Evolutionary conservation across 176 grass and related monocot species (phyloP).

Genomic region (Hordeum vulgare): DNA sequence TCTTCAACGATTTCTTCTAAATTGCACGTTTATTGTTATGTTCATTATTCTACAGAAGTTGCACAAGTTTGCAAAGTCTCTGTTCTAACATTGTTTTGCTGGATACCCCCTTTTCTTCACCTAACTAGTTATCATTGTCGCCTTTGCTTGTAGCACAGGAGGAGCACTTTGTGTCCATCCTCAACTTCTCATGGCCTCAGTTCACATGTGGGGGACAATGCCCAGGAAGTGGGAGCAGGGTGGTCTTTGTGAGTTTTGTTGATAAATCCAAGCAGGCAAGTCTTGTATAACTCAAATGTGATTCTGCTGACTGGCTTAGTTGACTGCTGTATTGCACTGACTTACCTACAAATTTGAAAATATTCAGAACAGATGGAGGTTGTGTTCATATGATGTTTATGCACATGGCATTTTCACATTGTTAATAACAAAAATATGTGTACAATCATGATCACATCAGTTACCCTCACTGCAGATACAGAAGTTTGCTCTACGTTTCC

Average conservation of each 20-base stretch:
- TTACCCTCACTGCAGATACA: slow-evolving; percentile 54
- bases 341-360: neutral
- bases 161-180: slow-evolving; percentile 74
- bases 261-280: slow-evolving; percentile 67
- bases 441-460: neutral
- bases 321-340: neutral
- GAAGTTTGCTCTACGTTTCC: slow-evolving; percentile 84
- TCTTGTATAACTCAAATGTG: slow-evolving; percentile 13
- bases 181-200: slow-evolving; percentile 87
- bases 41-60: slow-evolving; percentile 1
- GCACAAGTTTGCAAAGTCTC: neutral
- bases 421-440: neutral
- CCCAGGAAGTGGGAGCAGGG: slow-evolving; percentile 70
- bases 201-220: slow-evolving; percentile 68
- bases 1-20: neutral
- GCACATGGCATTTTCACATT: neutral
- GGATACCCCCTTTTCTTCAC: neutral
- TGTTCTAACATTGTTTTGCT: neutral
- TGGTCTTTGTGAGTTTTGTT: slow-evolving; percentile 71
- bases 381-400: neutral
- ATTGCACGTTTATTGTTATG: neutral
- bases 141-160: slow-evolving; percentile 43
- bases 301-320: neutral
- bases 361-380: neutral
- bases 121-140: neutral